These are phyloP conservation scores for Argentina anserina DNA, from an alignment of 306 rosid genomes.

Conservation along the genomic window DNA sequence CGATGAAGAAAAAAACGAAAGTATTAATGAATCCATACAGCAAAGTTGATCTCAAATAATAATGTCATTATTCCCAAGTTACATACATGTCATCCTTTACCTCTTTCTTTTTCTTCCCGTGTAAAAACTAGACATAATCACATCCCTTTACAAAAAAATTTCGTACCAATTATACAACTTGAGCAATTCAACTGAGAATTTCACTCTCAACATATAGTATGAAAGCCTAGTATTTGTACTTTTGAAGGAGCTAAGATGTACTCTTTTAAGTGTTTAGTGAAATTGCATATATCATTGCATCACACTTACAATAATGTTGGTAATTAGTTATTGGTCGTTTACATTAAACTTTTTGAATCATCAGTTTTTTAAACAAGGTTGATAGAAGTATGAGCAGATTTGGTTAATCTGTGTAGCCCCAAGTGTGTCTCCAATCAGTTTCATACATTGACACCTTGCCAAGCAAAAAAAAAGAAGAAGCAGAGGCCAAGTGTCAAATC, in stretches of 20 bases:
- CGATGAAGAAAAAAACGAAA: neutral
- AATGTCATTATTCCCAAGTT: no score
- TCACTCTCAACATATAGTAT: no score
- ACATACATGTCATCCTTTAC: neutral
- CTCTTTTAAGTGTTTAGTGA: neutral
- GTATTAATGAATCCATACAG: neutral
- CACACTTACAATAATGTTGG: neutral
- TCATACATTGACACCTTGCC: constrained; percentile 25
- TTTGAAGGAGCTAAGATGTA: neutral
- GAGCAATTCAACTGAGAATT: no score
- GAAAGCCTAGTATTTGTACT: neutral
- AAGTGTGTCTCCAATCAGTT: constrained; percentile 1
- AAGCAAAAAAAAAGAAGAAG: constrained; percentile 28
- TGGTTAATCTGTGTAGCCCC: neutral
- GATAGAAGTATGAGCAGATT: no score
- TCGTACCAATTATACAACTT: no score
- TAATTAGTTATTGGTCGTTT: neutral
- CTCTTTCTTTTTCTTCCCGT: neutral
- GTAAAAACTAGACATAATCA: no score
- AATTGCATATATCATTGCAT: neutral
- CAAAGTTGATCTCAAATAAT: neutral
- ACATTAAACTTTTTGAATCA: neutral
- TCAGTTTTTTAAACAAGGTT: neutral
- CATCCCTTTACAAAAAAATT: no score
- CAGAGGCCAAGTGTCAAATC: constrained; percentile 37